Evolutionary conservation across 1,139 yeast species (phyloP), one percentile per base, ranked within the genome.

Genomic region (Pichia sp.): DNA sequence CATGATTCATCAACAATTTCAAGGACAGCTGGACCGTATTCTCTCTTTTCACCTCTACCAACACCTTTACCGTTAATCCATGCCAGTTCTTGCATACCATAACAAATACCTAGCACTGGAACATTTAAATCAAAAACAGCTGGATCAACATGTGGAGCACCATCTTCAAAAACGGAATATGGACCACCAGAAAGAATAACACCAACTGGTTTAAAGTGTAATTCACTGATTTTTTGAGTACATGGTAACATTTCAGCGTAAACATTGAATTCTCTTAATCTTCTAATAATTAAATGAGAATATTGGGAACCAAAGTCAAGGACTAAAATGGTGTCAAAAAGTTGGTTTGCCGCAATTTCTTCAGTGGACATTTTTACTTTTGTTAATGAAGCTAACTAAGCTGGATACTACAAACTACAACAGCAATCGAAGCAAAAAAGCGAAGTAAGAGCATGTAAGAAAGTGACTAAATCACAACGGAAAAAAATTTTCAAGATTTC

Each of bases 231-330:
- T 76, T 91, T 93, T 73, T 93, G 98, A 54, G 99, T 93, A 74
- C 99, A 93, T 62, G 99, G 99, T 60, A 93, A 80, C 99, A 93
- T 93, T 75, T 95, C 99, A 60, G 99, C 98, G 73, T 95, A 93
- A 61, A 93, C 93, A 71, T 93, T 89, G 77, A 91, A 89, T 72
- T 93, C 99, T 79, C 99, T 88, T 66, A 93, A 79, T 74, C 99
- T 87, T 75, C 99, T 87, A 58, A 98, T 93, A 71, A 93, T 90
- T 69, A 93, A 76, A 69, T 93, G 99, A 56, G 96, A 88, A 76
- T 93, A 93, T 75, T 93, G 99, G 56, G 99, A 93, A 59, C 99
- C 99, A 69, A 93, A 93, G 71, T 93, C 99, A 70, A 93, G 81
- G 70, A 93, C 97, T 76, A 93, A 79, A 63, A 93, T 90, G 77